Evolutionary conservation across 768 basidiomycete genomes (phyloP).

Genomic region (Mycena epipterygia): DNA sequence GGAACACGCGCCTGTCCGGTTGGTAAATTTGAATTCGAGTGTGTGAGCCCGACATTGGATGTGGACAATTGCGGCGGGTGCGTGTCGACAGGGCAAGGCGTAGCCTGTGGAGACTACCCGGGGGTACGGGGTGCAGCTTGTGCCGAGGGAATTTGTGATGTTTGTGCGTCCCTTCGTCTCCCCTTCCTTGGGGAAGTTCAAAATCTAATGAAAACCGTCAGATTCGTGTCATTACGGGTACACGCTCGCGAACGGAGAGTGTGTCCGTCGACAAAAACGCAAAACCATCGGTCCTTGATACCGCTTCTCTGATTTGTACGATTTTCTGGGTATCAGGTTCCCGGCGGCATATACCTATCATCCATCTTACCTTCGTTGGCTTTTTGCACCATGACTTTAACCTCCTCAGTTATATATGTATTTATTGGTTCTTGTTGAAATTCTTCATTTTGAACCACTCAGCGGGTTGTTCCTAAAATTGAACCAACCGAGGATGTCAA

Average conservation of each 20-base stretch:
- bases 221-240: conserved; percentile 29
- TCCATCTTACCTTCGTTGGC: too few species aligned
- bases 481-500: too few species aligned
- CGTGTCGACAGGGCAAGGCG: conserved; percentile 32
- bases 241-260: conserved; percentile 6
- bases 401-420: too few species aligned
- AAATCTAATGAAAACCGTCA: not conserved
- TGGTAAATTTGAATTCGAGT: conserved; percentile 30
- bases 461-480: too few species aligned
- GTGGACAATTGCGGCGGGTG: conserved; percentile 41
- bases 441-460: too few species aligned
- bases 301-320: too few species aligned
- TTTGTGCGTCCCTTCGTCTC: conserved; percentile 27
- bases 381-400: too few species aligned
- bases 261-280: conserved; percentile 6
- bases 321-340: too few species aligned
- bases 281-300: too few species aligned
- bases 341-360: too few species aligned
- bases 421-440: too few species aligned
- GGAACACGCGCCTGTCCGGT: conserved; percentile 34
- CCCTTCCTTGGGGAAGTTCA: not conserved
- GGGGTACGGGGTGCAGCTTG: conserved; percentile 36
- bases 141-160: conserved; percentile 30
- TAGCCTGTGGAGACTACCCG: conserved; percentile 31
- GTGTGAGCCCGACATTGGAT: conserved; percentile 31